Evolutionary conservation across 805 yeast genomes (phyloP).

Genomic region (Kuraishia cidri): DNA sequence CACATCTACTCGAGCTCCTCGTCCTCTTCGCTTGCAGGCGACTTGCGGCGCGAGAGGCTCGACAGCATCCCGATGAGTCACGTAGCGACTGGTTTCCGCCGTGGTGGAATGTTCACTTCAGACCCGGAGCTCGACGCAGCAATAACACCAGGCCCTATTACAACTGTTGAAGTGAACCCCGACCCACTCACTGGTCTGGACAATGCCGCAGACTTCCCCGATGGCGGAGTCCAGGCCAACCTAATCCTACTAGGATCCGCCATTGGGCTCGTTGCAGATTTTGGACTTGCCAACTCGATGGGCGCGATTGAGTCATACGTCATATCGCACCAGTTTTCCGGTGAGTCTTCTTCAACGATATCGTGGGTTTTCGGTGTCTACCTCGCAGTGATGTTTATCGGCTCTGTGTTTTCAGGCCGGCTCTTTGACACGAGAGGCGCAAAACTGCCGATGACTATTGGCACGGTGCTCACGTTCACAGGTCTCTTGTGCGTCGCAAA

Average conservation of each 20-base stretch:
- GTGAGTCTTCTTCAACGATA: constrained; percentile 33
- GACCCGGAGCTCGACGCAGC: too few relatives aligned
- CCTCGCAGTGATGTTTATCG: constrained; percentile 32
- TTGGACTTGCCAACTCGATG: constrained; percentile 47
- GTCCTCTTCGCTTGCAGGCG: too few relatives aligned
- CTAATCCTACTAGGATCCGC: constrained; percentile 30
- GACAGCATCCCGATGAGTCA: too few relatives aligned
- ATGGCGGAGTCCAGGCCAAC: constrained; percentile 29
- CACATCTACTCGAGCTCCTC: too few relatives aligned
- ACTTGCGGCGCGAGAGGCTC: too few relatives aligned
- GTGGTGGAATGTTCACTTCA: too few relatives aligned
- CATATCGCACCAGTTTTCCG: constrained; percentile 41
- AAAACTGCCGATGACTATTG: constrained; percentile 28
- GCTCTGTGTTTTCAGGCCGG: constrained; percentile 26
- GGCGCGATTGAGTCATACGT: constrained; percentile 59
- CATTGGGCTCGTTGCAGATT: constrained; percentile 27
- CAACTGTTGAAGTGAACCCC: too few relatives aligned
- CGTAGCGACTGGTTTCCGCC: too few relatives aligned
- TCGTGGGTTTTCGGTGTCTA: constrained; percentile 61
- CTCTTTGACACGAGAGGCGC: constrained; percentile 57
- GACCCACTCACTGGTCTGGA: background rate
- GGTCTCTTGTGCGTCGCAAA: constrained; percentile 51
- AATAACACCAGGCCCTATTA: too few relatives aligned
- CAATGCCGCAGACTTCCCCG: constrained; percentile 16
- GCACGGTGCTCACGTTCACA: constrained; percentile 32